A percentile compares a stretch with the other conserved stretches of the same genome.
phyloP scores from a whole-genome alignment of 768 basidiomycete genomes.

The Boletus vermiculosoides region DNA sequence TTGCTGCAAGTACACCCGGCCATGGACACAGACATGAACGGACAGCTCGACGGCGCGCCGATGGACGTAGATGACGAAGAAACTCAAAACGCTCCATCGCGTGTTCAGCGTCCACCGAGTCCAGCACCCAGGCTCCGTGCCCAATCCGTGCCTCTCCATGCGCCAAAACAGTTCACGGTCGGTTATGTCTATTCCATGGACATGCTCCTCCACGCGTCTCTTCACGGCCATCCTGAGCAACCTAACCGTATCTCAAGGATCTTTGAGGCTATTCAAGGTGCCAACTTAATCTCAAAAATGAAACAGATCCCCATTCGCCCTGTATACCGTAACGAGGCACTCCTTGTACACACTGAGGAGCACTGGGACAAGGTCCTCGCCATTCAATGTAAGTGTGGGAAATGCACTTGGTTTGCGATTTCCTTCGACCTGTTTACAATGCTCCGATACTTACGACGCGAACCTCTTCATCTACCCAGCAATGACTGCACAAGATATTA shows the following conservation, averaged over 20 bases:
- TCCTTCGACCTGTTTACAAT: neutral
- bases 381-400: constrained; percentile 65
- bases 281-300: constrained; percentile 68
- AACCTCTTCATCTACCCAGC: constrained; percentile 41
- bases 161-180: constrained; percentile 39
- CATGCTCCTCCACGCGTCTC: constrained; percentile 82
- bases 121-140: constrained; percentile 23
- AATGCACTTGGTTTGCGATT: constrained; percentile 1
- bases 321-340: constrained; percentile 72
- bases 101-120: constrained; percentile 18
- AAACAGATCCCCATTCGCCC: constrained; percentile 72
- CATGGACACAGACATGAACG: constrained; percentile 16
- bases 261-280: constrained; percentile 59
- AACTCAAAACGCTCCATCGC: neutral
- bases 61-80: constrained; percentile 32
- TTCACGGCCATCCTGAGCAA: constrained; percentile 71
- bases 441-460: constrained; percentile 15
- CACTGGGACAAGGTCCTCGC: constrained; percentile 90
- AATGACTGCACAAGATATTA: constrained; percentile 72
- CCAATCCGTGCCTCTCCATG: constrained; percentile 33
- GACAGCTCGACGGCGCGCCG: constrained; percentile 18
- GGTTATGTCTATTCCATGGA: constrained; percentile 85
- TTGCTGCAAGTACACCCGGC: neutral
- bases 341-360: constrained; percentile 87
- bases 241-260: constrained; percentile 78